Evolutionary conservation across 208 protist genomes (phyloP).

Genomic region (Trypanosoma congolense): DNA sequence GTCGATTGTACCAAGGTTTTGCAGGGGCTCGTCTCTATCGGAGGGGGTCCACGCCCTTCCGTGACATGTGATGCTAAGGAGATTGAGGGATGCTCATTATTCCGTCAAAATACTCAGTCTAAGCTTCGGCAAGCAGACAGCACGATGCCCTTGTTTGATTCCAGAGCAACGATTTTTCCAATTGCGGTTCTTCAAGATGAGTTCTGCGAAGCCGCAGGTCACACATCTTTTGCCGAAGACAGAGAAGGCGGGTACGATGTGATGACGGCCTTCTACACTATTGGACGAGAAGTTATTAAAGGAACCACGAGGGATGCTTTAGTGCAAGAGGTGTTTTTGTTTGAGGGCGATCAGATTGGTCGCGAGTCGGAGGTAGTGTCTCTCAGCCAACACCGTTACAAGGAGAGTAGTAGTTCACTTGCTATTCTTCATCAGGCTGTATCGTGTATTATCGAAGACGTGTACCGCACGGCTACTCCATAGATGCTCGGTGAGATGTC

Average conservation of each 20-base stretch:
- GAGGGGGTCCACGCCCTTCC: constrained; percentile 10
- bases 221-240: not conserved
- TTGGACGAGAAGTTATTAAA: constrained; percentile 9
- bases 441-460: constrained; percentile 19
- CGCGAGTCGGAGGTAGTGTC: constrained; percentile 12
- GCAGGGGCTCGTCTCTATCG: constrained; percentile 11
- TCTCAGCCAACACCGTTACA: not conserved
- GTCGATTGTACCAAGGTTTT: constrained; percentile 17
- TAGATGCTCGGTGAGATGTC: not conserved
- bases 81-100: constrained; percentile 3
- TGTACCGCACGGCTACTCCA: constrained; percentile 7
- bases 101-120: not conserved
- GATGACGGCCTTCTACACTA: constrained; percentile 21
- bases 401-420: not conserved
- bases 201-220: not conserved
- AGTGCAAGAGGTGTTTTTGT: constrained; percentile 18
- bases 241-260: not conserved
- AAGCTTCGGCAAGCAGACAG: not conserved
- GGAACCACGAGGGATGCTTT: constrained; percentile 5
- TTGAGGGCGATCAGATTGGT: constrained; percentile 20
- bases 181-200: constrained; percentile 13
- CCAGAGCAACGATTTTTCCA: constrained; percentile 9
- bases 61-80: constrained; percentile 7
- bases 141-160: constrained; percentile 13
- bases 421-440: constrained; percentile 9